A percentile compares a stretch with the other conserved stretches of the same genome.
Conservation (phyloP, 2,329 filamentous ascomycete genomes). For the Penicillium sp. region DNA sequence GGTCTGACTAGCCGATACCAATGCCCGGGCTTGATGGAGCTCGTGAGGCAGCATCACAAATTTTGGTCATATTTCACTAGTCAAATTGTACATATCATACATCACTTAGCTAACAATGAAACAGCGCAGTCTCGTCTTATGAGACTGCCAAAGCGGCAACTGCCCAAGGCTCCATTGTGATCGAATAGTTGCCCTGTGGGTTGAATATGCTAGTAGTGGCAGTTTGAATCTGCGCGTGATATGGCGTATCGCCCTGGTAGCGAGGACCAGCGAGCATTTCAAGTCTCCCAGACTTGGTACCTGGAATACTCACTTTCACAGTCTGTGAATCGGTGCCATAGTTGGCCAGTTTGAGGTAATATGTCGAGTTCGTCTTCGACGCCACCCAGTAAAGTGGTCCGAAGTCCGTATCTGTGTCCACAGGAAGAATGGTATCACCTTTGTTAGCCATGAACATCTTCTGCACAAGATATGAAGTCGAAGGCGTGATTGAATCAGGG, state of each 20-base stretch:
- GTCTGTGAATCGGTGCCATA: conserved; percentile 26
- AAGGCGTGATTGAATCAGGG: conserved; percentile 31
- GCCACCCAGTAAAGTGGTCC: conserved; percentile 40
- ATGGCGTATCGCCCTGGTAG: conserved; percentile 22
- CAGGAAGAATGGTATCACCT: conserved; percentile 33
- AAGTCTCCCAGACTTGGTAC: conserved; percentile 22
- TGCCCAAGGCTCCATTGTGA: conserved; percentile 28
- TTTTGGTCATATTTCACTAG: too few relatives aligned
- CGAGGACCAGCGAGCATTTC: conserved; percentile 26
- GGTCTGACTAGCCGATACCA: too few relatives aligned
- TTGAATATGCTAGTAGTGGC: conserved; percentile 10
- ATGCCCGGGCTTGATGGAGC: too few relatives aligned
- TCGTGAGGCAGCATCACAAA: too few relatives aligned
- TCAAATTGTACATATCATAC: too few relatives aligned
- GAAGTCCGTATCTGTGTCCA: conserved; percentile 28
- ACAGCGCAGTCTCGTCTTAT: conserved; percentile 7
- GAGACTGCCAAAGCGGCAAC: conserved; percentile 27
- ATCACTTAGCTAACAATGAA: too few relatives aligned
- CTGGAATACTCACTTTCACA: conserved; percentile 29
- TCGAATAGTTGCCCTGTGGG: conserved; percentile 18
- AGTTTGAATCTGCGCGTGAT: conserved; percentile 21
- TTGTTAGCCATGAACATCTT: conserved; percentile 38
- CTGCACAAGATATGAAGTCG: conserved; percentile 40
- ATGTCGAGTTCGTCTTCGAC: conserved; percentile 22
- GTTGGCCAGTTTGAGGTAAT: conserved; percentile 36